Evolutionary conservation across 495 filamentous ascomycete species (phyloP).

Genomic region (Penicillium pulvis): DNA sequence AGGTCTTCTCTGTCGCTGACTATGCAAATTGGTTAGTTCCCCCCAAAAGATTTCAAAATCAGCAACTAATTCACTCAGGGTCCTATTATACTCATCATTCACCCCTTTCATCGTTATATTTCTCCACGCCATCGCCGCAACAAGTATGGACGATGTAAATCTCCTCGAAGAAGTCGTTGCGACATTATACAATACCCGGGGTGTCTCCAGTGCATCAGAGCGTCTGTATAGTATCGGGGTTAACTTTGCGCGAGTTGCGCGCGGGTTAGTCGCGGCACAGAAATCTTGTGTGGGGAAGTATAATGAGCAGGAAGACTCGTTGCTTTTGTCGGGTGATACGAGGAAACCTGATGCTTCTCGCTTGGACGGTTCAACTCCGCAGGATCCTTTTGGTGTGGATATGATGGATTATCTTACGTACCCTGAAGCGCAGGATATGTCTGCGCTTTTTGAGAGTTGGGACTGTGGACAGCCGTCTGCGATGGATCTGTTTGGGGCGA

Average conservation of each 20-base stretch:
- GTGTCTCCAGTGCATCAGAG: conserved; percentile 14
- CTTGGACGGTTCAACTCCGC: background rate
- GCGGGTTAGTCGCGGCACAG: conserved; percentile 7
- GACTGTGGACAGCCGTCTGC: conserved; percentile 11
- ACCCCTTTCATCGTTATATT: conserved; percentile 30
- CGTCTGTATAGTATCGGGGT: conserved; percentile 26
- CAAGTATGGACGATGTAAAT: conserved; percentile 17
- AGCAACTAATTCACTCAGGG: conserved; percentile 10
- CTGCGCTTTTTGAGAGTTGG: conserved; percentile 12
- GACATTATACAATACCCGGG: conserved; percentile 16
- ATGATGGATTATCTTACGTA: conserved; percentile 18
- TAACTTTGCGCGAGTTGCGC: conserved; percentile 19
- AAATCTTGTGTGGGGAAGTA: background rate
- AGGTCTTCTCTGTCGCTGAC: conserved; percentile 15
- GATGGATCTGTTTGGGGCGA: conserved; percentile 10
- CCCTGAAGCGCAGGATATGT: conserved; percentile 13
- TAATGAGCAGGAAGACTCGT: conserved; percentile 1
- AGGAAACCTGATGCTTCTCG: background rate
- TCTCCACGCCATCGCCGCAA: conserved; percentile 27
- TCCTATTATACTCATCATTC: conserved; percentile 25
- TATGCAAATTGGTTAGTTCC: conserved; percentile 29
- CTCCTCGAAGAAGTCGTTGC: conserved; percentile 22
- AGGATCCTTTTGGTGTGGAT: conserved; percentile 9
- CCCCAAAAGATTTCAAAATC: background rate
- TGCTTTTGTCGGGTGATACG: background rate